These are phyloP conservation scores for Glycine tomentella DNA, from an alignment of 306 rosid genomes.

Conservation along the genomic window DNA sequence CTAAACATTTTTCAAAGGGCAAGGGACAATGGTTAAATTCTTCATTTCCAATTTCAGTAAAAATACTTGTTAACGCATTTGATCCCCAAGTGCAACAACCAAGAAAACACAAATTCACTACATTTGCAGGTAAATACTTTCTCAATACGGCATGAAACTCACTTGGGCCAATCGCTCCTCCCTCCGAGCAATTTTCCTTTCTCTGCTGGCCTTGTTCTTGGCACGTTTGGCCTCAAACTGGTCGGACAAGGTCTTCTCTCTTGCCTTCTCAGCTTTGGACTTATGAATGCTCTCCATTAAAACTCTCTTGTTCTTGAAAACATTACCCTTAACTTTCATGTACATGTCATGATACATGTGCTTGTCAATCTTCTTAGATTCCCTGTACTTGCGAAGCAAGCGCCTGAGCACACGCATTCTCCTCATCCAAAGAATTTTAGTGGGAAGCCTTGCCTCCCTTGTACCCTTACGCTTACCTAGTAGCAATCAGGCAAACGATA, in stretches of 20 bases:
- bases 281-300: constrained; percentile 97
- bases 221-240: constrained; percentile 96
- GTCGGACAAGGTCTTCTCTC: constrained; percentile 93
- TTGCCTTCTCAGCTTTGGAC: constrained; percentile 96
- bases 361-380: constrained; percentile 88
- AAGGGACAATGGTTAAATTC: not conserved
- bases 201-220: constrained; percentile 97
- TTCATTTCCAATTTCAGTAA: not conserved
- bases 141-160: not conserved
- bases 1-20: constrained; percentile 45
- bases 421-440: constrained; percentile 97
- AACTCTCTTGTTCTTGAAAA: constrained; percentile 94
- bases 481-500: not conserved
- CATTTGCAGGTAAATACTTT: not conserved
- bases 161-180: constrained; percentile 97
- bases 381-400: constrained; percentile 94
- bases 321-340: constrained; percentile 98
- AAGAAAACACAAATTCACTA: not conserved
- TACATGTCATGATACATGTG: constrained; percentile 99
- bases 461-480: constrained; percentile 97
- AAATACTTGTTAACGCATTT: not conserved
- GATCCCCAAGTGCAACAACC: not conserved
- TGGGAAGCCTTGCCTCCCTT: constrained; percentile 96
- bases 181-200: constrained; percentile 83
- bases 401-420: constrained; percentile 97